Percentiles rank a stretch among this genome's conserved stretches.
Conservation (phyloP, 2,329 filamentous ascomycete genomes). For the Coniochaeta prunicola region DNA sequence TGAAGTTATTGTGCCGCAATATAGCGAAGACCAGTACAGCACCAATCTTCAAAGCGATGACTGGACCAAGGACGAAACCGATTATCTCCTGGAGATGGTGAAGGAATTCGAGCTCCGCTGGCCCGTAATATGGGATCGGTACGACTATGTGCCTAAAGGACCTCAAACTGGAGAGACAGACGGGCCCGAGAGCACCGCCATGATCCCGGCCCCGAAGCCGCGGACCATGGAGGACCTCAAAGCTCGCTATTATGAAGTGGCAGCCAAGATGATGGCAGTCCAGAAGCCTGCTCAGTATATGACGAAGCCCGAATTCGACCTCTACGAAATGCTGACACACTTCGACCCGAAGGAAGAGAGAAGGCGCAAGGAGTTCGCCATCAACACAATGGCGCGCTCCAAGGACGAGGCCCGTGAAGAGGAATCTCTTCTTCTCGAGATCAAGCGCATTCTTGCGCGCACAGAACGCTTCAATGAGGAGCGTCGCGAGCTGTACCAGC, state of each 20-base stretch:
- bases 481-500: slow-evolving; percentile 76
- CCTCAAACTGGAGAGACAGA: slow-evolving; percentile 34
- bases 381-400: slow-evolving; percentile 69
- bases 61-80: slow-evolving; percentile 91
- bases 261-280: slow-evolving; percentile 72
- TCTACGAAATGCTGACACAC: slow-evolving; percentile 78
- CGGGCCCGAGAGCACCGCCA: slow-evolving; percentile 41
- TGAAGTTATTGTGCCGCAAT: slow-evolving; percentile 67
- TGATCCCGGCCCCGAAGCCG: slow-evolving; percentile 43
- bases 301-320: slow-evolving; percentile 74
- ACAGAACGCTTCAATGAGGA: slow-evolving; percentile 84
- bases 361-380: slow-evolving; percentile 76
- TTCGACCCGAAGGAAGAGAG: slow-evolving; percentile 78
- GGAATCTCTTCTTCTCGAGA: slow-evolving; percentile 78
- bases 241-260: slow-evolving; percentile 80
- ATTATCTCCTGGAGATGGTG: slow-evolving; percentile 74
- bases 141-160: slow-evolving; percentile 58
- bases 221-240: slow-evolving; percentile 89
- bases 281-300: slow-evolving; percentile 79
- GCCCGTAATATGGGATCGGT: slow-evolving; percentile 87
- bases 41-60: slow-evolving; percentile 64
- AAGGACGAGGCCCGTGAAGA: slow-evolving; percentile 90
- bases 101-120: slow-evolving; percentile 81
- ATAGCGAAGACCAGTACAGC: slow-evolving; percentile 82
- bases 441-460: slow-evolving; percentile 83